These are phyloP conservation scores for Fusarium pininemorale DNA, from an alignment of 2,329 filamentous ascomycete species.

Conservation along the genomic window DNA sequence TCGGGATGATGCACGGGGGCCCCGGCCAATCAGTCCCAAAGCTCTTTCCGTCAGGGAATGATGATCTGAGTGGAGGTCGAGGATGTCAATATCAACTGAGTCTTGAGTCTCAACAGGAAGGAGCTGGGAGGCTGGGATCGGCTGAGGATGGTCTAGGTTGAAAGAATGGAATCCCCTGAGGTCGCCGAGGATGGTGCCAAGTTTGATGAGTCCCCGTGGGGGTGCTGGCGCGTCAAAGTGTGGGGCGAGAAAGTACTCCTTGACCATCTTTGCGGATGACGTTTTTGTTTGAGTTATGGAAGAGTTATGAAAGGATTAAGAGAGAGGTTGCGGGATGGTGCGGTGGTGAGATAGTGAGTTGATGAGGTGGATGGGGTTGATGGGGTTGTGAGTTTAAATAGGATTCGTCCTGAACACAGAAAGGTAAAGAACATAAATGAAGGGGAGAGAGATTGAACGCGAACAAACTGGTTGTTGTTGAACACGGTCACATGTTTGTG, in stretches of 20 bases:
- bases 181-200: not conserved
- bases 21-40: not conserved
- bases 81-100: not conserved
- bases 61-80: not conserved
- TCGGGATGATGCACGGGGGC: not conserved
- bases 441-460: accelerated
- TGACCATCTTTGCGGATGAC: not conserved
- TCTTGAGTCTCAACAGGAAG: not conserved
- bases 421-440: not conserved
- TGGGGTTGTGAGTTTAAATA: not conserved
- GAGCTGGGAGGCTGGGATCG: not conserved
- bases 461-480: not conserved
- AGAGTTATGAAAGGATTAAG: not conserved
- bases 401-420: not conserved
- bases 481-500: not conserved
- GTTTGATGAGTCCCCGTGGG: accelerated
- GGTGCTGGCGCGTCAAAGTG: not conserved
- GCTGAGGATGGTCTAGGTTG: not conserved
- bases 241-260: not conserved
- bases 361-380: too few species aligned
- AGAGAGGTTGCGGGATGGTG: not conserved
- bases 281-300: accelerated
- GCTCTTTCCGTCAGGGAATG: accelerated
- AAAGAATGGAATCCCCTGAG: not conserved
- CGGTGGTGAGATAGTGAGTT: too few species aligned